Base-by-base conservation (phyloP, 768 basidiomycete genomes). In the Naganishia kalamii region DNA sequence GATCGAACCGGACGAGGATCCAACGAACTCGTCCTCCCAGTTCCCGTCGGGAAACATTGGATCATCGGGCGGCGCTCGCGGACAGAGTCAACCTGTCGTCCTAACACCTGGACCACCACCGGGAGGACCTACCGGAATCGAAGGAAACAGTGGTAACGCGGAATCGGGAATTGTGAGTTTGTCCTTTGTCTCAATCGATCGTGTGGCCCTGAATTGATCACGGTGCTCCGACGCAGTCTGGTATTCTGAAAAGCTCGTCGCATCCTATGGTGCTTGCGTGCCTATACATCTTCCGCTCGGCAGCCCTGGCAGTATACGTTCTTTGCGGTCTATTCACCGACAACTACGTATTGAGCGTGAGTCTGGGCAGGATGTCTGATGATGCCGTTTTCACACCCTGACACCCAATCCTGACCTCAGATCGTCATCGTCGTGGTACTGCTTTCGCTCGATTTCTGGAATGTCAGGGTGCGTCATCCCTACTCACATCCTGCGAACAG, bases 371-470 rank as follows among this genome's bases (percentile, higher is more conserved):
- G 19, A 5, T 21, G 25, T 47, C 15, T 13, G 47, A 40, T 10
- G 6, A 23, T n/a, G 43, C 60, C n/a, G 5, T 5, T 37, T 3
- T 25, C n/a, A n/a, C n/a, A n/a, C n/a, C n/a, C 15, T 32, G n/a
- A 27, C 5, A 8, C 17, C 5, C 48, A 1, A 3, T 63, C 12
- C n/a, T 35, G 13, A 21, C 2, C 21, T 25, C 72, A 87, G 86
- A 94, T 92, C 27, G 93, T 99, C 3, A 78, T 85, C 10, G 94
- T 98, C 0, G 96, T 98, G 23, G 87, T 97, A 1, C 81, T 99
- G 17, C 84, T 99, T 27, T 89, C 93, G 0, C 88, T 94, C 85
- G 96, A 99, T 80, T 99, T 99, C 78, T 99, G 94, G 96, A 97
- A 94, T 72, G 92, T 90, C 70, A 82, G 92, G 76, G 90, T 92